Evolutionary conservation across 208 protist genomes (phyloP), one percentile per base, ranked within the genome.

Genomic region (Leishmania lainsoni): DNA sequence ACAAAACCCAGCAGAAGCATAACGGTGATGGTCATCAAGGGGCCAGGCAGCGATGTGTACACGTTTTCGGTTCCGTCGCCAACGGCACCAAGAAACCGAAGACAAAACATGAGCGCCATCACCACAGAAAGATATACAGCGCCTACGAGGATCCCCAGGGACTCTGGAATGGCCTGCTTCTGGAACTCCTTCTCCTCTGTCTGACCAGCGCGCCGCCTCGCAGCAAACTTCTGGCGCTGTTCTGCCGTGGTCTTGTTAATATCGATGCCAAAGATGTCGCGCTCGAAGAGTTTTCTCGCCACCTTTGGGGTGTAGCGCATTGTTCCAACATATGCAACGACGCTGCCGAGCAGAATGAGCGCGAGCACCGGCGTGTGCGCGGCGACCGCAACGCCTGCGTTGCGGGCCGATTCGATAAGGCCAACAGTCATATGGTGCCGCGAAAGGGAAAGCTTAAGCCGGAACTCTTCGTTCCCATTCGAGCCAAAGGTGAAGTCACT

Each of bases 1-100:
- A 99, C 99, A 85, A 99, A 99, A 68, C 99, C 99, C 35, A 99
- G 86, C 58, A 99, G 92, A 52, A 99, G 93, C 97, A 99, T 99
- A 39, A 99, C 98, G 51, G 92, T 97, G 85, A 99, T 99, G 22
- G 97, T 97, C 42, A 98, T 95, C 51, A 99, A 85, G 0, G 96
- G 94, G 4, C 98, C 98, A 14, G 84, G 79, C 17, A 94, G 65
- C 2, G 71, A 79, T 14, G 82, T 65, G 59, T 90, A 97, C 93
- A 81, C 92, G 89, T 74, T 48, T 2, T 26, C 51, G n/a, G 17
- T 58, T 2, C 58, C 78, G 10, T 80, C 93, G 75, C 45, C 77
- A 86, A 35, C 71, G 73, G 35, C 45, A 4, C 69, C 80, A 35
- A 78, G 86, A 78, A 84, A 83, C 74, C 78, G 83, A 3, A 88